Percentiles rank a stretch among this genome's conserved stretches.
These are phyloP conservation scores for Phaeomoniella chlamydospora DNA, from an alignment of 2,329 filamentous ascomycete species.

Conservation along the genomic window DNA sequence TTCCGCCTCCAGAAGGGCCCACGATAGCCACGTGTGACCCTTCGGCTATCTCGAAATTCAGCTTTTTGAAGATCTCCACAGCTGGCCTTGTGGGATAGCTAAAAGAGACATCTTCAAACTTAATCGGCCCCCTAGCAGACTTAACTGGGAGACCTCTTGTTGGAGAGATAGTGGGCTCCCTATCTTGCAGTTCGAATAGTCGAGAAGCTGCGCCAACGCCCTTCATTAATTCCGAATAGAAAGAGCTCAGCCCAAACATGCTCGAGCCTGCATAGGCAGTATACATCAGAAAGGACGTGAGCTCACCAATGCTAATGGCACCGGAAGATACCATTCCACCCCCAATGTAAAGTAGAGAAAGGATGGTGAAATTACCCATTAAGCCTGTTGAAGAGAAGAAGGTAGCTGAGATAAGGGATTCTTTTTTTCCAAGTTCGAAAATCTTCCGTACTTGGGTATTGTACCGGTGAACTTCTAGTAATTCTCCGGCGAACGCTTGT, in stretches of 20 bases:
- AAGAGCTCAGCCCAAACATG: slow-evolving; percentile 84
- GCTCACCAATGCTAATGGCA: slow-evolving; percentile 74
- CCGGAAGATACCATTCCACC: slow-evolving; percentile 80
- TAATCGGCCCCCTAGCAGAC: slow-evolving; percentile 78
- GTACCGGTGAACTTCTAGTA: slow-evolving; percentile 79
- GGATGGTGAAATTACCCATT: slow-evolving; percentile 90
- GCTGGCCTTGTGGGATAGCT: slow-evolving; percentile 88
- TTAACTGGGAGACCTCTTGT: slow-evolving; percentile 67
- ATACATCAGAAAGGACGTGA: slow-evolving; percentile 98
- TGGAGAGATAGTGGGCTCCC: slow-evolving; percentile 70
- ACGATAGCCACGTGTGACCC: slow-evolving; percentile 95
- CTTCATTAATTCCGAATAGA: slow-evolving; percentile 98
- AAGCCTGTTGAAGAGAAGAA: slow-evolving; percentile 83
- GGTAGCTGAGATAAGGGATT: slow-evolving; percentile 76
- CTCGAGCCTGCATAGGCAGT: slow-evolving; percentile 76
- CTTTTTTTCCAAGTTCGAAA: slow-evolving; percentile 72
- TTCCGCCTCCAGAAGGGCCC: slow-evolving; percentile 87
- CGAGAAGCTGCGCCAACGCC: slow-evolving; percentile 93
- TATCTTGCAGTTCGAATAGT: slow-evolving; percentile 89
- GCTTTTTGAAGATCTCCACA: slow-evolving; percentile 75
- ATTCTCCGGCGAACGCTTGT: slow-evolving; percentile 88
- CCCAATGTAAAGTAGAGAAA: slow-evolving; percentile 79
- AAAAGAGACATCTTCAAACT: slow-evolving; percentile 74
- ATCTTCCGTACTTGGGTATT: slow-evolving; percentile 86
- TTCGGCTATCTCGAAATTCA: slow-evolving; percentile 82